Percentiles rank a stretch among this genome's conserved stretches.
Conservation (phyloP, 2,329 filamentous ascomycete genomes). For the Apiospora arundinis region DNA sequence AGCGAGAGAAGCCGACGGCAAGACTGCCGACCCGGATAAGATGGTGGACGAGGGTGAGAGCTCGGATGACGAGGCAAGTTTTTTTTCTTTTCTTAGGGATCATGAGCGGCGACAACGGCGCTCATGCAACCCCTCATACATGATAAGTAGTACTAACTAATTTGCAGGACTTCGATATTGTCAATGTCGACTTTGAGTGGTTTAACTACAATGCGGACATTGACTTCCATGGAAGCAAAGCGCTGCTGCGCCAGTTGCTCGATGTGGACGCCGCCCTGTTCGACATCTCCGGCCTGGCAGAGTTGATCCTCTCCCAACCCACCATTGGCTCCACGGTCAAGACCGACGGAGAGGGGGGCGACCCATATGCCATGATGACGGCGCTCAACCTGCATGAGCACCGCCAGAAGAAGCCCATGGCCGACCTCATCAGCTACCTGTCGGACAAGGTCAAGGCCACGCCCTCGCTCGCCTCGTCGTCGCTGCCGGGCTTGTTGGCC, state of each 20-base stretch:
- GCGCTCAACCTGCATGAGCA: constrained; percentile 84
- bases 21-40: constrained; percentile 54
- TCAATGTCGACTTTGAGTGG: constrained; percentile 98
- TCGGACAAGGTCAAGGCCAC: constrained; percentile 59
- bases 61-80: constrained; percentile 59
- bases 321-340: constrained; percentile 94
- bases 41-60: constrained; percentile 54
- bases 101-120: neutral
- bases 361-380: constrained; percentile 92
- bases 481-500: constrained; percentile 62
- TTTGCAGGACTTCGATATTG: constrained; percentile 80
- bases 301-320: constrained; percentile 86
- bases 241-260: constrained; percentile 87
- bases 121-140: neutral
- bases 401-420: constrained; percentile 74
- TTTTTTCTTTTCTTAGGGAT: neutral
- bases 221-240: constrained; percentile 95
- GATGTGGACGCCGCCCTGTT: constrained; percentile 86
- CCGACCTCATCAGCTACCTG: constrained; percentile 76
- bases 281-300: constrained; percentile 84
- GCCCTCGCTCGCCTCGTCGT: constrained; percentile 55
- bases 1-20: constrained; percentile 53
- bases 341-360: constrained; percentile 91
- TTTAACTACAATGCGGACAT: constrained; percentile 91
- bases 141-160: neutral